A percentile compares a stretch with the other conserved stretches of the same genome.
Conservation (phyloP, 148 eudicot genomes). For the Talinum fruticosum region DNA sequence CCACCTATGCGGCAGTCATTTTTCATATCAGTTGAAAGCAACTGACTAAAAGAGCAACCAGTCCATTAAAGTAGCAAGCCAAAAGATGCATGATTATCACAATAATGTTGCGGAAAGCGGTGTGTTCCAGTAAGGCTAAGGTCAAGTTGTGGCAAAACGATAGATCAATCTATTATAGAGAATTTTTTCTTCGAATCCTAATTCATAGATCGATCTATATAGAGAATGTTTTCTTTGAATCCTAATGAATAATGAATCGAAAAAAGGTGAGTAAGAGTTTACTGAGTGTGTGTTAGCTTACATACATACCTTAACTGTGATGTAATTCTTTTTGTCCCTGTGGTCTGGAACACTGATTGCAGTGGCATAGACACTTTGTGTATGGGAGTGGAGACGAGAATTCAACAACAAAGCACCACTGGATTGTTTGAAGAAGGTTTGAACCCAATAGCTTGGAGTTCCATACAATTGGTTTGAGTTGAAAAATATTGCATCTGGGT, state of each 20-base stretch:
- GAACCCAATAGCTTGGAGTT: constrained; percentile 86
- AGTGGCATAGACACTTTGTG: constrained; percentile 34
- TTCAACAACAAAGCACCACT: constrained; percentile 61
- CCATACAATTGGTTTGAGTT: constrained; percentile 53
- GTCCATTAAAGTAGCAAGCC: no score
- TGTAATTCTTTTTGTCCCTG: constrained; percentile 35
- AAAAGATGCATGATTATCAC: no score
- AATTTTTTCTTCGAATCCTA: no score
- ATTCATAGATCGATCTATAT: no score
- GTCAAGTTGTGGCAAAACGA: no score
- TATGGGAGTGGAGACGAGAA: constrained; percentile 36
- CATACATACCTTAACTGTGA: constrained; percentile 56
- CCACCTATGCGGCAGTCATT: constrained; percentile 31
- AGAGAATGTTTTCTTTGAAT: no score
- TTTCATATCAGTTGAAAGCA: neutral
- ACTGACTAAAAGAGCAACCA: neutral
- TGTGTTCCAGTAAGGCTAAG: no score
- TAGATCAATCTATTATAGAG: no score
- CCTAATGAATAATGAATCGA: neutral
- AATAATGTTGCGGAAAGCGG: no score
- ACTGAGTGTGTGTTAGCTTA: neutral
- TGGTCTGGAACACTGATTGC: constrained; percentile 48
- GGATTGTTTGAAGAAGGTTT: constrained; percentile 60
- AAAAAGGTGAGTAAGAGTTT: neutral
- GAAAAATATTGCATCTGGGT: constrained; percentile 72